A percentile compares a stretch with the other conserved stretches of the same genome.
Evolutionary conservation across 1,284 basidiomycete genomes (phyloP).

Genomic region (Fereydounia khargensis): DNA sequence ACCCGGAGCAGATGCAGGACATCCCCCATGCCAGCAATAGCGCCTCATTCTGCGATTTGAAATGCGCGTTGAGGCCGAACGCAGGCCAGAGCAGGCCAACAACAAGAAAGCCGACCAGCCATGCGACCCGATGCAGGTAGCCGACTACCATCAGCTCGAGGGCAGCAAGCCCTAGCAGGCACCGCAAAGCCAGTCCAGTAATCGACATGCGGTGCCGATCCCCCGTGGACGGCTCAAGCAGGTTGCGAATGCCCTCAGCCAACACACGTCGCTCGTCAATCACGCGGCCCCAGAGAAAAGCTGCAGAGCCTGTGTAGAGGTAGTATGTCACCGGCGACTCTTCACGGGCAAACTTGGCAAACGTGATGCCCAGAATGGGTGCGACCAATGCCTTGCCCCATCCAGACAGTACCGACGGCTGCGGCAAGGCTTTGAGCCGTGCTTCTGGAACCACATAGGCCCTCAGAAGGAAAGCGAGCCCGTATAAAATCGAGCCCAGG

Average conservation of each 20-base stretch:
- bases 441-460: constrained; percentile 24
- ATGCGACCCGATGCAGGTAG: constrained; percentile 64
- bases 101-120: constrained; percentile 69
- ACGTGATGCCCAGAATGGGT: constrained; percentile 14
- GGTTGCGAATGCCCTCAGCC: constrained; percentile 2
- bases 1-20: constrained; percentile 64
- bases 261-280: constrained; percentile 28
- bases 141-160: constrained; percentile 71
- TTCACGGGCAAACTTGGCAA: constrained; percentile 66
- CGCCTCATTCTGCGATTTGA: constrained; percentile 41
- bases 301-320: constrained; percentile 72
- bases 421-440: background rate
- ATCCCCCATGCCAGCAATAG: constrained; percentile 62
- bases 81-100: constrained; percentile 68
- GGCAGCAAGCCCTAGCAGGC: constrained; percentile 8
- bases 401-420: too few species aligned
- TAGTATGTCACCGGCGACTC: constrained; percentile 73
- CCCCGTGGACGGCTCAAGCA: constrained; percentile 10
- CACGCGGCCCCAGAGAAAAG: constrained; percentile 65
- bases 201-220: too few species aligned
- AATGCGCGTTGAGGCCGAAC: constrained; percentile 19
- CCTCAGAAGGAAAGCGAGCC: constrained; percentile 46
- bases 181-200: background rate
- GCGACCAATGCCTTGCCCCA: constrained; percentile 11
- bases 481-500: constrained; percentile 67